Conservation (phyloP, 345 rosid genomes). For the Pistacia vera region DNA sequence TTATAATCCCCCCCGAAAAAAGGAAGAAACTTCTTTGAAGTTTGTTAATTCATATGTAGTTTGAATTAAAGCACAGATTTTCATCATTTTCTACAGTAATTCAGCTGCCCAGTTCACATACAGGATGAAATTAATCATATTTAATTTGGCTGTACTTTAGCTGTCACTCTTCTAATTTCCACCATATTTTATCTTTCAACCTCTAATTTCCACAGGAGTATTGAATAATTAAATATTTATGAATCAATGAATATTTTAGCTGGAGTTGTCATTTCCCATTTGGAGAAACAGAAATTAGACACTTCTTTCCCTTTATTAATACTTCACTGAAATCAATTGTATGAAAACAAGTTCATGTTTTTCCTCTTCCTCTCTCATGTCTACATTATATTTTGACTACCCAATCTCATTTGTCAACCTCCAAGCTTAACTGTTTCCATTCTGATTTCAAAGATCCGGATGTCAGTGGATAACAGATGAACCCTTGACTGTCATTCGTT, state of each 20-base stretch:
- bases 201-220: no score
- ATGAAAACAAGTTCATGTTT: slow-evolving; percentile 2
- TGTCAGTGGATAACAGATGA: not conserved
- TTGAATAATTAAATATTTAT: no score
- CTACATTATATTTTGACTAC: not conserved
- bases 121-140: slow-evolving; percentile 14
- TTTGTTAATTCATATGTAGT: not conserved
- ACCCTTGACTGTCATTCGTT: no score
- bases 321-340: slow-evolving; percentile 17
- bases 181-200: not conserved
- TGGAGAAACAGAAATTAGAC: slow-evolving; percentile 3
- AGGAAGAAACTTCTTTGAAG: slow-evolving; percentile 22
- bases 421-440: slow-evolving; percentile 18
- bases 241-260: slow-evolving; percentile 5
- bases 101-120: not conserved
- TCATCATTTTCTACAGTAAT: not conserved
- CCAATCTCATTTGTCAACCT: slow-evolving; percentile 12
- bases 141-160: slow-evolving; percentile 52
- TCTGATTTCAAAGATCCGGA: slow-evolving; percentile 18
- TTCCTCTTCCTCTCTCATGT: not conserved
- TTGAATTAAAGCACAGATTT: not conserved
- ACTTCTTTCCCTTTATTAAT: slow-evolving; percentile 27
- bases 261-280: slow-evolving; percentile 27
- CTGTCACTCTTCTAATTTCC: slow-evolving; percentile 32
- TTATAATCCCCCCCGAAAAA: not conserved